These are phyloP conservation scores for Russula ochroleuca DNA, from an alignment of 768 basidiomycete genomes.

Conservation along the genomic window DNA sequence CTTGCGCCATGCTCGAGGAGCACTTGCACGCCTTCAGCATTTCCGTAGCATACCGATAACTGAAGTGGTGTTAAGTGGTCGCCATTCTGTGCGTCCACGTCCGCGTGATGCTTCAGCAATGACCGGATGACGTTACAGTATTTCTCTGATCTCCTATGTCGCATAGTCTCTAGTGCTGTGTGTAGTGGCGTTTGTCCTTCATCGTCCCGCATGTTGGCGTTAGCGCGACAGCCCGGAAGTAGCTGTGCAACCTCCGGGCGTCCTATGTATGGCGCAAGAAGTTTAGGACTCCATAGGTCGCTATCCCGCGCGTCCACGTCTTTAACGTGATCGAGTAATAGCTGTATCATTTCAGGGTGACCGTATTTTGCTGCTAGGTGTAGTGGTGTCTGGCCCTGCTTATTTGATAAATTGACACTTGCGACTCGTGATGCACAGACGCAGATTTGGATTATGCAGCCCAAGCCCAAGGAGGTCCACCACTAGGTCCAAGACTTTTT, in stretches of 20 bases:
- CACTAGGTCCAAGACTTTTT: background rate
- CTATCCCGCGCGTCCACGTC: background rate
- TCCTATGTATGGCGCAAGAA: background rate
- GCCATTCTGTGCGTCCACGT: background rate
- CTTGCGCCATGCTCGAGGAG: background rate
- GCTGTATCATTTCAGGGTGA: background rate
- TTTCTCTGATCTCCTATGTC: background rate
- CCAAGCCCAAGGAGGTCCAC: background rate
- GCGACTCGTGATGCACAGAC: background rate
- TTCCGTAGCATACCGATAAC: background rate
- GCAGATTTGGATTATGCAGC: background rate
- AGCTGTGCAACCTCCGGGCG: background rate
- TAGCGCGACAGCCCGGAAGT: background rate
- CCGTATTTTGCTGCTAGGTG: background rate
- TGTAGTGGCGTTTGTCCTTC: background rate
- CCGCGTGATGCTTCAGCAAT: background rate
- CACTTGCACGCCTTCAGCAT: background rate
- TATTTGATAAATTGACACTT: background rate
- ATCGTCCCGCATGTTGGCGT: background rate
- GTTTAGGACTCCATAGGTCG: background rate
- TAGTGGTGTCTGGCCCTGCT: background rate
- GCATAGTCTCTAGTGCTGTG: background rate
- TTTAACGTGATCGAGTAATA: background rate
- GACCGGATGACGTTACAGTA: background rate
- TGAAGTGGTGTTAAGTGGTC: background rate